Conservation (phyloP, 1,284 basidiomycete species). For the Fistulina hepatica region DNA sequence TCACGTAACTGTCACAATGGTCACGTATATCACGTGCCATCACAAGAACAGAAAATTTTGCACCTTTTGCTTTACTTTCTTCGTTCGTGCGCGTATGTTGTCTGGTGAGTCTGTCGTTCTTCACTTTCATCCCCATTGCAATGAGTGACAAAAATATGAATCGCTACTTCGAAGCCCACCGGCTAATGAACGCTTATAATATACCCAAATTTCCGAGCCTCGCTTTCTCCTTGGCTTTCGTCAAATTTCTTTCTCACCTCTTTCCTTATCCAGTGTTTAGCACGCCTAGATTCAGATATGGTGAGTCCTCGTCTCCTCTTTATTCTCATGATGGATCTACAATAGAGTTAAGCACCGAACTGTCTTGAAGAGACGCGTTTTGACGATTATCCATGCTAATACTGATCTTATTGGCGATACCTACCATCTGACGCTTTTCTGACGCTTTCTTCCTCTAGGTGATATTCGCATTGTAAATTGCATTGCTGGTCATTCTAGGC, state of each 20-base stretch:
- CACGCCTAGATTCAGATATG: background rate
- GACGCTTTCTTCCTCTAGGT: too few relatives aligned
- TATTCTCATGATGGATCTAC: constrained; percentile 38
- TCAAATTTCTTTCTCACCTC: background rate
- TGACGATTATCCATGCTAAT: constrained; percentile 82
- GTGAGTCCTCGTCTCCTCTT: constrained; percentile 29
- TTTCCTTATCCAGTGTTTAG: too few relatives aligned
- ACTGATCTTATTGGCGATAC: constrained; percentile 37
- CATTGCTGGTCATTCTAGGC: too few relatives aligned
- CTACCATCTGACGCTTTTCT: too few relatives aligned
- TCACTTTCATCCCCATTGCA: constrained; percentile 16
- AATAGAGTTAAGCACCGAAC: constrained; percentile 80
- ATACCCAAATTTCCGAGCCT: constrained; percentile 87
- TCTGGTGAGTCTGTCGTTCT: constrained; percentile 23
- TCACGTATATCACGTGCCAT: too few relatives aligned
- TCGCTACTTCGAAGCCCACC: constrained; percentile 71
- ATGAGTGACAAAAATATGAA: constrained; percentile 62
- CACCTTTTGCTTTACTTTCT: constrained; percentile 14
- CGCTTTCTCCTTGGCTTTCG: constrained; percentile 11
- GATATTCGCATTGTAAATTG: too few relatives aligned
- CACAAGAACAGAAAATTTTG: constrained; percentile 2
- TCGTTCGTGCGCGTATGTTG: constrained; percentile 11
- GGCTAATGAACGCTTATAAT: constrained; percentile 55
- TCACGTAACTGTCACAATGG: too few relatives aligned
- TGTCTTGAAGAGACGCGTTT: constrained; percentile 51